phyloP scores from a whole-genome alignment of 257 asterid species.

The Eustoma russellianum region DNA sequence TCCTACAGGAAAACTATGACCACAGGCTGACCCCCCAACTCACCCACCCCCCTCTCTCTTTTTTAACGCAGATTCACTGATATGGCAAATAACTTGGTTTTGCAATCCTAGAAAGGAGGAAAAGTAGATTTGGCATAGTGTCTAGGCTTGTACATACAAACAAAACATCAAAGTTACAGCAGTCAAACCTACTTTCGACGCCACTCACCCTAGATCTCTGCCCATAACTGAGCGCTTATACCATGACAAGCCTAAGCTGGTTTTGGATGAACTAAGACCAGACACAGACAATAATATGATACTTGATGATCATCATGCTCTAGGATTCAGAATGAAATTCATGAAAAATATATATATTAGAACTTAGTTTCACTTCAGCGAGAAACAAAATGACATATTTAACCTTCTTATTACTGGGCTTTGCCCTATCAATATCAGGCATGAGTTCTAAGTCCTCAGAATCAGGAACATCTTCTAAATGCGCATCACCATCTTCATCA shows the following conservation, averaged over 20 bases:
- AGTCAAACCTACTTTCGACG: neutral
- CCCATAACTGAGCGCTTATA: neutral
- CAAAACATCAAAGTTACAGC: neutral
- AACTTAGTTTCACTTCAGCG: neutral
- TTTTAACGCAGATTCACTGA: no score
- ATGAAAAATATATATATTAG: no score
- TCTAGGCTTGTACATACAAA: no score
- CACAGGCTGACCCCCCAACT: no score
- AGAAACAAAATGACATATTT: neutral
- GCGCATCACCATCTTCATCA: slow-evolving; percentile 88
- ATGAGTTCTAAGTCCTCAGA: slow-evolving; percentile 34
- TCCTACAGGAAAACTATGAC: no score
- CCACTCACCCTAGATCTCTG: neutral
- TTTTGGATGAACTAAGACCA: no score
- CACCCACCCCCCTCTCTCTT: no score
- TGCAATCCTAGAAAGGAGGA: no score
- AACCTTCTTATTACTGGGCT: slow-evolving; percentile 70
- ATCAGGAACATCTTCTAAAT: slow-evolving; percentile 62
- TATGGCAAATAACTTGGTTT: no score
- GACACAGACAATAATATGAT: neutral
- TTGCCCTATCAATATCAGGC: slow-evolving; percentile 48
- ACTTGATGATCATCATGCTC: no score
- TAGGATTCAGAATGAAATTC: no score
- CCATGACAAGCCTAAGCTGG: neutral
- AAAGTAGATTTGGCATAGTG: no score